Evolutionary conservation across 1,139 yeast species (phyloP).

Genomic region (Kazachstania sp.): DNA sequence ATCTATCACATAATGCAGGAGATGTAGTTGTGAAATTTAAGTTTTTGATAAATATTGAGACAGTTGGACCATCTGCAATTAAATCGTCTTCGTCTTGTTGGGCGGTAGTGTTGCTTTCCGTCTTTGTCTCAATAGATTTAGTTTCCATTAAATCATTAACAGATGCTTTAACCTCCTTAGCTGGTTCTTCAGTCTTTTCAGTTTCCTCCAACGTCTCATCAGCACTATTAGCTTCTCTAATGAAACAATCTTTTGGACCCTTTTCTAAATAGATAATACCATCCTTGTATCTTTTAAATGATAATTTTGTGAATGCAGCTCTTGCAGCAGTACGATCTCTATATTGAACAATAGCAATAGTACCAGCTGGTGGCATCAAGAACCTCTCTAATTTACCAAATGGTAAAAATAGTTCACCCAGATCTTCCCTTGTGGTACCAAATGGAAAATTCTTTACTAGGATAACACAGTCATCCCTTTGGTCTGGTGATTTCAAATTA

Average conservation of each 20-base stretch:
- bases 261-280: conserved; percentile 83
- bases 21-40: conserved; percentile 76
- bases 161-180: conserved; percentile 39
- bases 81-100: conserved; percentile 43
- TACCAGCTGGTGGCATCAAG: conserved; percentile 94
- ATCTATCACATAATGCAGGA: conserved; percentile 47
- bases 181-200: conserved; percentile 32
- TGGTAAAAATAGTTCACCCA: conserved; percentile 70
- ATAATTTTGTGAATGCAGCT: conserved; percentile 78
- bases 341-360: conserved; percentile 92
- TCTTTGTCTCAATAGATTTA: conserved; percentile 10
- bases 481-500: conserved; percentile 38
- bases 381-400: conserved; percentile 75
- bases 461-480: conserved; percentile 73
- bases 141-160: conserved; percentile 39
- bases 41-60: conserved; percentile 85
- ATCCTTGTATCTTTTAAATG: conserved; percentile 80
- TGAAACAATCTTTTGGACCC: conserved; percentile 81
- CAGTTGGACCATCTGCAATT: conserved; percentile 56
- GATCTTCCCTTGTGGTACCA: conserved; percentile 72
- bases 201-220: conserved; percentile 20
- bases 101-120: conserved; percentile 5
- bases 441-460: conserved; percentile 84
- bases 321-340: conserved; percentile 78
- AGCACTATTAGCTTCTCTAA: conserved; percentile 40